Base-by-base conservation (phyloP, 2,329 filamentous ascomycete species). In the Fusarium duplospermum region DNA sequence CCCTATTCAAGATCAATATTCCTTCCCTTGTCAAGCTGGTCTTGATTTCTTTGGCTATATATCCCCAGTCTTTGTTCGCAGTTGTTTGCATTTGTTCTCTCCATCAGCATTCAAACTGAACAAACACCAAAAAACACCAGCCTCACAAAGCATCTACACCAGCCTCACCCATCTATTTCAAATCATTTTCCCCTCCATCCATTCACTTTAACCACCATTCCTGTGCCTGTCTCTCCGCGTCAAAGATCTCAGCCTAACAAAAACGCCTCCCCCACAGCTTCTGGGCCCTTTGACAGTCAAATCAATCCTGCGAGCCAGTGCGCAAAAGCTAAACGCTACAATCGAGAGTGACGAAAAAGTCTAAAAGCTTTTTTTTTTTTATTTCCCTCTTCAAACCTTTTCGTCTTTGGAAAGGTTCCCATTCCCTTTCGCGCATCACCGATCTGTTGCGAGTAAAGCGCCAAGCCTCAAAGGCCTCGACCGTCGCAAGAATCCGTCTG, bases 1-100 rank as follows among this genome's bases (percentile, higher is more conserved):
- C 11, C 11, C 31, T 33, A 33, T 33, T 33, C 31, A 33, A 33
- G 31, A 59, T 50, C 73, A 73, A 71, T 76, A 73, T 76, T 69
- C 45, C 71, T 76, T 75, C 73, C 73, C 71, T 78, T 72, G 38
- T 64, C 71, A 77, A 77, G 76, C 75, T 68, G 75, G 74, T 57
- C 75, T 78, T 78, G 74, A 74, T 69, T 11, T 54, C 20, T 42
- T 42, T 71, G 61, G 64, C 66, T 74, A 74, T 71, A 74, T 74
- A 74, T 71, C n/a, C 31, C 64, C 63, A 66, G 64, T 35, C 24
- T n/a, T 10, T 54, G 24, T 60, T 70, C 57, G 24, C 61, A 35
- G 42, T 29, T 69, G 31, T 63, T 69, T 16, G n/a, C n/a, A 20
- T 22, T 63, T 22, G 29, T 24, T 22, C 33, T 57, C n/a, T n/a